A percentile compares a stretch with the other conserved stretches of the same genome.
Evolutionary conservation across 2,329 filamentous ascomycete species (phyloP).

Genomic region (Trichoderma cornu-damae): DNA sequence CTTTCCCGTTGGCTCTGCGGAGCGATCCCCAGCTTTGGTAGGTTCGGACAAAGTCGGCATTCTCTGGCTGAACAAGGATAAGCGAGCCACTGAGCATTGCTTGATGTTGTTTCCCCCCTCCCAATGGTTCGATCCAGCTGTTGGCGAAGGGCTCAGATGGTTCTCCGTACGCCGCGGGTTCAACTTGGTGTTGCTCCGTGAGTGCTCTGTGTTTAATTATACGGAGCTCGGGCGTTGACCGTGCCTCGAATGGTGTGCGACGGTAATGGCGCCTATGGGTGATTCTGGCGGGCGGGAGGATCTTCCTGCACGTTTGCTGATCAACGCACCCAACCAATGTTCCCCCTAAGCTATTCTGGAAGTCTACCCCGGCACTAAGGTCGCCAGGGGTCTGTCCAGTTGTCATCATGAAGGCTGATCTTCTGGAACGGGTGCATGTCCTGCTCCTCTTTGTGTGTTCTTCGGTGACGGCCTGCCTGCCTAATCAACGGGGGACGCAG

Average conservation of each 20-base stretch:
- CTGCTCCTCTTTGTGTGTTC: not conserved
- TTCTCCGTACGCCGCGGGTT: not conserved
- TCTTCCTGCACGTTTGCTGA: slow-evolving; percentile 21
- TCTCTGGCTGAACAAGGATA: not conserved
- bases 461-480: not conserved
- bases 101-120: not conserved
- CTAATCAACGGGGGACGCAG: not conserved
- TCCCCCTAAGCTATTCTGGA: slow-evolving; percentile 19
- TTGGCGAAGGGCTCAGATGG: not conserved
- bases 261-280: not conserved
- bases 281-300: slow-evolving; percentile 17
- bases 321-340: slow-evolving; percentile 17
- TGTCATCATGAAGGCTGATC: slow-evolving; percentile 19
- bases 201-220: not conserved
- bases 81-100: not conserved
- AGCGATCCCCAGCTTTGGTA: slow-evolving; percentile 4
- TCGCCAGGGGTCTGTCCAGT: not conserved
- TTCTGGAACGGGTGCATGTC: slow-evolving; percentile 15
- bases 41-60: slow-evolving; percentile 3
- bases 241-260: not conserved
- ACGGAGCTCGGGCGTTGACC: slow-evolving; percentile 1
- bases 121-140: not conserved
- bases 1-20: slow-evolving; percentile 10
- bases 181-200: not conserved
- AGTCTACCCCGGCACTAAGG: slow-evolving; percentile 20